Evolutionary conservation across 352 stramenopile genomes (phyloP).

Genomic region (Globisporangium paddicum): DNA sequence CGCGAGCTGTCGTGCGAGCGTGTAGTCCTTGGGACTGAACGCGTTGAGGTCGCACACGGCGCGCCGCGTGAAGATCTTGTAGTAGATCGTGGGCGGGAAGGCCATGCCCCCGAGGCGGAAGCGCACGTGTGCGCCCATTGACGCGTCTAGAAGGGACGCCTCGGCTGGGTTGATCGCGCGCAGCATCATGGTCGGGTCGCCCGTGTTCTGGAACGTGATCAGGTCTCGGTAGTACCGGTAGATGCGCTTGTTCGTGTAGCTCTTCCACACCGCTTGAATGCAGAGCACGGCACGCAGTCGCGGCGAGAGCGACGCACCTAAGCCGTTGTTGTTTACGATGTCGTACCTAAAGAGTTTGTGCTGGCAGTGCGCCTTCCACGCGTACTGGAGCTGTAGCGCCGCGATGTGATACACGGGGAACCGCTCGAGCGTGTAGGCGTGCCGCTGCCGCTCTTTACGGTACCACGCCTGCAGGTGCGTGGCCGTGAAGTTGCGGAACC

Average conservation of each 20-base stretch:
- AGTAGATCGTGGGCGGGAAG: slow-evolving; percentile 93
- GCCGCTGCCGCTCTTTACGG: slow-evolving; percentile 41
- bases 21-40: slow-evolving; percentile 90
- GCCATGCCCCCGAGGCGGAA: slow-evolving; percentile 83
- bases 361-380: slow-evolving; percentile 54
- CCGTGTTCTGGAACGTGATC: slow-evolving; percentile 70
- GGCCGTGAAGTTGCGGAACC: slow-evolving; percentile 58
- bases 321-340: too few species aligned
- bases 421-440: slow-evolving; percentile 38
- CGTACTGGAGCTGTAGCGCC: slow-evolving; percentile 77
- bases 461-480: slow-evolving; percentile 69
- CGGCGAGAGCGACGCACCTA: slow-evolving; percentile 16
- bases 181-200: slow-evolving; percentile 77
- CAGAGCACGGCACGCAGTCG: slow-evolving; percentile 34
- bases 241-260: slow-evolving; percentile 71
- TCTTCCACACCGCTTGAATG: slow-evolving; percentile 65
- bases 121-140: slow-evolving; percentile 78
- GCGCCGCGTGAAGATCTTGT: slow-evolving; percentile 90
- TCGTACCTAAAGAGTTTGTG: slow-evolving; percentile 24
- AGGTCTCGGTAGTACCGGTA: slow-evolving; percentile 80
- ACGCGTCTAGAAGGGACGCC: slow-evolving; percentile 66
- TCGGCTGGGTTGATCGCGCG: slow-evolving; percentile 82
- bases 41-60: slow-evolving; percentile 86
- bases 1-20: slow-evolving; percentile 30
- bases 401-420: slow-evolving; percentile 84